phyloP scores from a whole-genome alignment of 495 filamentous ascomycete genomes.

The Penicillium coffeae region DNA sequence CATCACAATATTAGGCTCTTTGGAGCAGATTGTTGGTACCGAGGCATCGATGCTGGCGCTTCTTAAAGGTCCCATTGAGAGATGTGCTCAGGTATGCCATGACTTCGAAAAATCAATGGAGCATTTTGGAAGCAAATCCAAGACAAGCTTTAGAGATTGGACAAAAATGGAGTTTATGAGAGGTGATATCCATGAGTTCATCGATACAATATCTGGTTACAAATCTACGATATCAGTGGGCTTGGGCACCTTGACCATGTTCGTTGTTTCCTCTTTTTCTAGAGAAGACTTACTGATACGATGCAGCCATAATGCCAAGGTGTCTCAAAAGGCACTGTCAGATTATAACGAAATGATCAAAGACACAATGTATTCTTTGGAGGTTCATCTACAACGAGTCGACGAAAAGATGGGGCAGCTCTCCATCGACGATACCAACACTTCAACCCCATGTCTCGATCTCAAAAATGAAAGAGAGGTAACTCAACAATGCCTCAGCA shows the following conservation, averaged over 20 bases:
- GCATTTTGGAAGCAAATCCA: not conserved
- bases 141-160: constrained; percentile 1
- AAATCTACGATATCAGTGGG: constrained; percentile 25
- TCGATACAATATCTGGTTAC: constrained; percentile 22
- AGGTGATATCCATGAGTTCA: constrained; percentile 27
- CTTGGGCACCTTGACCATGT: constrained; percentile 24
- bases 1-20: not conserved
- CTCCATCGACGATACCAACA: not conserved
- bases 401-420: not conserved
- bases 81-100: not conserved
- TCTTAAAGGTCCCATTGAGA: constrained; percentile 2
- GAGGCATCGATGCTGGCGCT: constrained; percentile 1
- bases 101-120: constrained; percentile 1
- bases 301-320: constrained; percentile 1
- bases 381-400: not conserved
- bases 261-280: constrained; percentile 1
- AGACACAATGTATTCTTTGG: not conserved
- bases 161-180: constrained; percentile 23
- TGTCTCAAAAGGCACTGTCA: not conserved
- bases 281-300: not conserved
- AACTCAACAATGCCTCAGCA: not conserved
- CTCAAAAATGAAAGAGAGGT: constrained; percentile 1
- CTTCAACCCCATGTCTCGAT: not conserved
- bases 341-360: constrained; percentile 5
- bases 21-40: not conserved